Evolutionary conservation across 163 green algal genomes (phyloP).

Genomic region (Scenedesmus sp.): DNA sequence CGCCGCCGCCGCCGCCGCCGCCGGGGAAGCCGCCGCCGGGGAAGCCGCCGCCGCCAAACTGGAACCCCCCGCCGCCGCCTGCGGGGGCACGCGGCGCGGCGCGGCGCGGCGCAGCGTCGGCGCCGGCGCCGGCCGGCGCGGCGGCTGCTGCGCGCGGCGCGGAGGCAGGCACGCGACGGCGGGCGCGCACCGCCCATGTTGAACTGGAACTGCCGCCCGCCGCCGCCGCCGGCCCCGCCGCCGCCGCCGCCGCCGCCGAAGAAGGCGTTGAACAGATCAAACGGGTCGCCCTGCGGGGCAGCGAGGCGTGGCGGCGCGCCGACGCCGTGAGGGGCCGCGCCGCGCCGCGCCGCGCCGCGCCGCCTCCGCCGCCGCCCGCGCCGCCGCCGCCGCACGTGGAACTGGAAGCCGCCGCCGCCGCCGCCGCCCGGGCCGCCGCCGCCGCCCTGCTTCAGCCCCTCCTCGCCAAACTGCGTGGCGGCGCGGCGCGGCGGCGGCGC

Average conservation of each 20-base stretch:
- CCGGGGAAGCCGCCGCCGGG: conserved; percentile 31
- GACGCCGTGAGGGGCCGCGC: too few relatives aligned
- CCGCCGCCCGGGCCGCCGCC: conserved; percentile 44
- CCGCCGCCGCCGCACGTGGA: too few relatives aligned
- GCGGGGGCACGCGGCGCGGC: too few relatives aligned
- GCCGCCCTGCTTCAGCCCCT: conserved; percentile 65
- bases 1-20: conserved; percentile 19
- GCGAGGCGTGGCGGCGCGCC: background rate
- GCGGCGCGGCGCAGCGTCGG: too few relatives aligned
- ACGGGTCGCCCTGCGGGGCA: conserved; percentile 69
- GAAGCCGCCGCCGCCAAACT: conserved; percentile 24
- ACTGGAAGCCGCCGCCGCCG: conserved; percentile 70
- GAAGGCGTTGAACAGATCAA: conserved; percentile 89
- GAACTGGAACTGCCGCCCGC: conserved; percentile 55
- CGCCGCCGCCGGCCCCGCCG: conserved; percentile 15
- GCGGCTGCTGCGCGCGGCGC: too few relatives aligned
- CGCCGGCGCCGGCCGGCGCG: too few relatives aligned
- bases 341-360: too few relatives aligned
- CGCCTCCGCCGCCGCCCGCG: too few relatives aligned
- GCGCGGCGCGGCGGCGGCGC: too few relatives aligned
- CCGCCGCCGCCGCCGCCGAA: conserved; percentile 66
- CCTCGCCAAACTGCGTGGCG: conserved; percentile 73
- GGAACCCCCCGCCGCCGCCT: conserved; percentile 8
- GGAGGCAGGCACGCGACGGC: too few relatives aligned
- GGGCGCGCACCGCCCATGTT: conserved; percentile 50